These are phyloP conservation scores for Triticum urartu DNA, from an alignment of 176 grass and related monocot genomes.

Conservation along the genomic window DNA sequence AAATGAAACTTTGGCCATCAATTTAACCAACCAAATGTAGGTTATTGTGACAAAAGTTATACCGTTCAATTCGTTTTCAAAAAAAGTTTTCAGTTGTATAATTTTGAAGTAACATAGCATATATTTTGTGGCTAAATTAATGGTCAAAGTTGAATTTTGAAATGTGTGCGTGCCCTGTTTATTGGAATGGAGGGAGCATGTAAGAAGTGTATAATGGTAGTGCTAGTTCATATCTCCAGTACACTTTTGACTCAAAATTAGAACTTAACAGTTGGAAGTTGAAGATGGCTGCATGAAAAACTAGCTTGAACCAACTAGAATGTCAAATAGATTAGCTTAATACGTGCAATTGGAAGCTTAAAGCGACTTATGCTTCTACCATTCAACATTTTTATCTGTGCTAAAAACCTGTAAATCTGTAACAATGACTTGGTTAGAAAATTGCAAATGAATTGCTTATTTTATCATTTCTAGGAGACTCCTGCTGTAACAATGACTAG, in stretches of 20 bases:
- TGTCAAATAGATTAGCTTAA: not conserved
- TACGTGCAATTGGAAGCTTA: not conserved
- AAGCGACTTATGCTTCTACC: not conserved
- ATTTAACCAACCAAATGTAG: too few species aligned
- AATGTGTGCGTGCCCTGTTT: not conserved
- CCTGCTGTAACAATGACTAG: not conserved
- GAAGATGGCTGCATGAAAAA: not conserved
- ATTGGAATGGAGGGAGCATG: not conserved
- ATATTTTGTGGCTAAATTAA: too few species aligned
- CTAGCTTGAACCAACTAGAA: not conserved
- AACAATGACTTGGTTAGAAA: not conserved
- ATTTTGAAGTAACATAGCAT: too few species aligned
- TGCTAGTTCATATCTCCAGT: not conserved
- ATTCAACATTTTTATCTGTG: not conserved
- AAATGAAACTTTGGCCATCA: too few species aligned
- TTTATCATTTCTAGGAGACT: not conserved
- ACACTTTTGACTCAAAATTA: not conserved
- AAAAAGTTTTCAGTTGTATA: too few species aligned
- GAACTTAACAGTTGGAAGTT: not conserved
- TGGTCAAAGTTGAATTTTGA: not conserved
- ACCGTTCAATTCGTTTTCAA: too few species aligned
- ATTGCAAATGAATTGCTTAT: not conserved
- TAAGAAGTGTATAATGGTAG: not conserved
- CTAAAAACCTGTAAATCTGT: not conserved
- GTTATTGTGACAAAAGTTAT: too few species aligned